phyloP scores from a whole-genome alignment of 1,284 basidiomycete species.

The Spongispora temasekensis region DNA sequence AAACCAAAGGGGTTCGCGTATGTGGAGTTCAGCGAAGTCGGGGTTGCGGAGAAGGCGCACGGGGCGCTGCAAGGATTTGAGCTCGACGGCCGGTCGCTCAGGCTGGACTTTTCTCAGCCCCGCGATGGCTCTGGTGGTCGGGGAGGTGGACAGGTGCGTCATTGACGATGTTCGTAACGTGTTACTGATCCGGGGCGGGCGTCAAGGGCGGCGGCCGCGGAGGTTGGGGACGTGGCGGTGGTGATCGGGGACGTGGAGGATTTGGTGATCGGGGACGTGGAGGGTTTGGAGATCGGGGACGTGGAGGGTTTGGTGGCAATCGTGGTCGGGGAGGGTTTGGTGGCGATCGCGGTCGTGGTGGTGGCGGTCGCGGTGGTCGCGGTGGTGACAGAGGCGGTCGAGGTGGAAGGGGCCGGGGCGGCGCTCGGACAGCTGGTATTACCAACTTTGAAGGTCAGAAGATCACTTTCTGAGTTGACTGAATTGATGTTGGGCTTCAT shows the following conservation, averaged over 20 bases:
- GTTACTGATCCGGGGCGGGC: too few species aligned
- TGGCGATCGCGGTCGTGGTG: constrained; percentile 38
- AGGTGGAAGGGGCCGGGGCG: constrained; percentile 45
- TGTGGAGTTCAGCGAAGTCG: constrained; percentile 88
- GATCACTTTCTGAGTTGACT: constrained; percentile 61
- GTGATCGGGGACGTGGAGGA: constrained; percentile 40
- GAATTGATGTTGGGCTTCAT: background rate
- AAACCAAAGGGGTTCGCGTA: constrained; percentile 96
- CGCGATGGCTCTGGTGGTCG: constrained; percentile 64
- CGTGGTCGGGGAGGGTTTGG: constrained; percentile 36
- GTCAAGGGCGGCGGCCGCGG: constrained; percentile 36
- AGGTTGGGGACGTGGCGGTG: constrained; percentile 41
- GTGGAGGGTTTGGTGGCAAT: constrained; percentile 40
- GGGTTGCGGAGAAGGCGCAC: constrained; percentile 82
- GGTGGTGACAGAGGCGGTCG: constrained; percentile 43
- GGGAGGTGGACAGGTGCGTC: constrained; percentile 43
- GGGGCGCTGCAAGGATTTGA: constrained; percentile 73
- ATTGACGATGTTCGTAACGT: constrained; percentile 20
- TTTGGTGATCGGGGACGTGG: constrained; percentile 35
- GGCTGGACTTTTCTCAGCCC: constrained; percentile 91
- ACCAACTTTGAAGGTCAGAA: constrained; percentile 78
- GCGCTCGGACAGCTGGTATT: constrained; percentile 73
- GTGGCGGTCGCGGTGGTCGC: constrained; percentile 41
- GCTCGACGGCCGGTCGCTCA: constrained; percentile 80
- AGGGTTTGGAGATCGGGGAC: constrained; percentile 42